Evolutionary conservation across 352 stramenopile genomes (phyloP), one percentile per base, ranked within the genome.

Genomic region (Phytophthora litchii): DNA sequence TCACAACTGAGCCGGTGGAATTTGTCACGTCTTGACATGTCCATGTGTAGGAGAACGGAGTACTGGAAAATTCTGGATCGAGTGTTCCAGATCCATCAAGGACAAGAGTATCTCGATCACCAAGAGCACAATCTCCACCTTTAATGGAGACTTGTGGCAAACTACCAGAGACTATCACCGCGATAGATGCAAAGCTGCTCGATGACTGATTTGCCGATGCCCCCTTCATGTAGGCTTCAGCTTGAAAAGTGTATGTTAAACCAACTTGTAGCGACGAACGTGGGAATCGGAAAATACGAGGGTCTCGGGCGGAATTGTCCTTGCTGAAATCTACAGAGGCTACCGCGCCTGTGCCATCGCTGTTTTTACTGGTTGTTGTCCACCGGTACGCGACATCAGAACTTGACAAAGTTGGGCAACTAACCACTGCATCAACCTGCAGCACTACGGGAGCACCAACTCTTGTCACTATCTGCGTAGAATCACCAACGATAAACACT

Each of bases 241-340:
- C 56, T 16, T 57, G 67, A 42, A 93, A 86, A n/a, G 62, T 74
- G 41, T 91, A 91, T 1, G 69, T 77, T n/a, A 60, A 64, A 2
- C 68, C 72, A 4, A 64, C 60, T 14, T 71, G 51, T 0, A 93
- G 51, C 8, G 59, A 44, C 4, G 74, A 65, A 1, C 76, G 64
- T 0, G 70, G 43, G 0, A 91, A 45, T 13, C 69, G 76, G 40
- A 90, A 93, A 5, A 83, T 60, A 11, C 80, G 76, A 3, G 83
- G 80, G 35, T 91, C 78, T 38, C 76, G 73, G n/a, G 81, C 83
- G 0, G 63, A 71, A 43, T 91, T 90, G 20, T 62, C 71, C 9
- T 68, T 59, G 20, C 70, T 83, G 16, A 88, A 59, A 16, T 81
- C 60, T 23, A 80, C 62, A 12, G 38, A 54, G 3, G 42, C 25